Evolutionary conservation across 371 early-diverging fungal genomes (phyloP), one percentile per base, ranked within the genome.

Genomic region (Mucor piriformis): DNA sequence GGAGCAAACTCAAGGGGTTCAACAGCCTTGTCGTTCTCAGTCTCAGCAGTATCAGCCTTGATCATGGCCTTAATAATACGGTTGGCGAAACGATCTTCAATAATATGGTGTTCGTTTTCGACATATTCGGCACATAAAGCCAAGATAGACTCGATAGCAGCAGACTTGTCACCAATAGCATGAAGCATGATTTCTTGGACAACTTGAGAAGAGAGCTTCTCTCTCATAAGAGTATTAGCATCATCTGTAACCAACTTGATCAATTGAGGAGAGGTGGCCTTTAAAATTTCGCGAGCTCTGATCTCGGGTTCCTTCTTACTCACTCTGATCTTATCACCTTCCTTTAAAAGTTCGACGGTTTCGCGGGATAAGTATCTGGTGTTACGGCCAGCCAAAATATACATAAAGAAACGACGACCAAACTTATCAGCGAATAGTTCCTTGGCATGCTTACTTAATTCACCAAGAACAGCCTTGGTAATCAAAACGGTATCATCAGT

Each of bases 401-500:
- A 90, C 59, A 90, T 72, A 53, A 90, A 78, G 44, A 88, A 82
- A 57, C 92, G 88, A 44, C 91, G 86, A 20, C 88, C 92, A 67
- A 77, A 88, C 68, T 88, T 88, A 71, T 92, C 83, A 29, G 81
- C 76, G 47, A 87, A 71, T 46, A 92, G 68, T 34, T 83, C 82
- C 25, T 70, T 70, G 57, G 85, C 72, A 64, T 77, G 72, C 64
- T 88, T 85, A 61, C 71, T 62, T 37, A 84, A 72, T 73, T 83
- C 92, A 35, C 78, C 74, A 46, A 96, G 55, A 49, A 96, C 80
- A 18, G 87, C 75, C 70, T 95, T 95, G 55, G 73, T 69, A 47
- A 93, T 76, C 44, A 95, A 71, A n/a, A 94, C 94, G 11, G 97
- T 97, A 79, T 97, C 98, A 76, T 97, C 98, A 33, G 94, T 86